Percentiles rank a stretch among this genome's conserved stretches.
Conservation (phyloP, 73 alveolate species). For the Tetrahymena malaccensis region DNA sequence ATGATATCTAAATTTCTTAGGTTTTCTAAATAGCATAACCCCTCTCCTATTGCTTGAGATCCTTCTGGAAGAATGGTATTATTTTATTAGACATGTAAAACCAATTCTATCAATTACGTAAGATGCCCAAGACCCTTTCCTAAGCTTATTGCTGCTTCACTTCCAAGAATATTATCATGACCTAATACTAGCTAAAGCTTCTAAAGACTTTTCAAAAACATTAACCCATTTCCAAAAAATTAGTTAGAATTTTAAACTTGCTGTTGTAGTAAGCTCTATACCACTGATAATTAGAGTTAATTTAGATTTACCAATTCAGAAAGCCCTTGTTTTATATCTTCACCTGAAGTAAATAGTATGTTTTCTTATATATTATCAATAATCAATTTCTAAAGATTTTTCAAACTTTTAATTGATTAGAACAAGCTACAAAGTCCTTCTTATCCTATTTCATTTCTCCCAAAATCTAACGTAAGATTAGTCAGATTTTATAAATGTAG, state of each 20-base stretch:
- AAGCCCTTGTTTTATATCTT: background rate
- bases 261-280: background rate
- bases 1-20: background rate
- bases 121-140: background rate
- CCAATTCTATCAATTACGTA: background rate
- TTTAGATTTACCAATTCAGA: background rate
- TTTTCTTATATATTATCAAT: background rate
- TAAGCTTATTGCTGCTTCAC: background rate
- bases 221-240: background rate
- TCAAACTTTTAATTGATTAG: background rate
- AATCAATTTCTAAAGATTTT: background rate
- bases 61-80: background rate
- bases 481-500: background rate
- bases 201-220: background rate
- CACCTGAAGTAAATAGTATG: background rate
- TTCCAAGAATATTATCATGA: background rate
- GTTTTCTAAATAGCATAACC: background rate
- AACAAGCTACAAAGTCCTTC: background rate
- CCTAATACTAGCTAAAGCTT: background rate
- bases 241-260: background rate
- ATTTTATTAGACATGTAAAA: background rate
- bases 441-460: background rate
- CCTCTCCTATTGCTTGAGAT: background rate
- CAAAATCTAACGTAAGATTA: background rate
- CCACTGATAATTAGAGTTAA: background rate